phyloP scores from a whole-genome alignment of 2,329 filamentous ascomycete genomes.

The Lachnellula occidentalis region DNA sequence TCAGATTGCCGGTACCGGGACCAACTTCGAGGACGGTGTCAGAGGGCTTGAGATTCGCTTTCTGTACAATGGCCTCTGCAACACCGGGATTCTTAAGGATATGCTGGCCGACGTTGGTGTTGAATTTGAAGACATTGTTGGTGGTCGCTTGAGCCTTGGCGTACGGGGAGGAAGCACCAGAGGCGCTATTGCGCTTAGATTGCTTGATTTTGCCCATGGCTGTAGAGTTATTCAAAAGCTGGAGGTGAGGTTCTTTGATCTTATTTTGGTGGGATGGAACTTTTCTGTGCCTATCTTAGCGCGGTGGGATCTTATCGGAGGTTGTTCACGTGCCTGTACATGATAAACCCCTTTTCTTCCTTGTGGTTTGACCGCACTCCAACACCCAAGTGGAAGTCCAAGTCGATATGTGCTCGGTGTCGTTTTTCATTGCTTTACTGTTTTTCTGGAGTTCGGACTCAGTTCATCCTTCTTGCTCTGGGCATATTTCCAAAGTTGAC shows the following conservation, averaged over 20 bases:
- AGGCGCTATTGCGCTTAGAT: slow-evolving; percentile 29
- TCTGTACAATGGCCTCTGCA: slow-evolving; percentile 75
- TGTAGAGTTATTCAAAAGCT: not conserved
- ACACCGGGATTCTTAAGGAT: slow-evolving; percentile 91
- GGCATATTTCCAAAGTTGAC: too few relatives aligned
- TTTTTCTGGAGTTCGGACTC: too few relatives aligned
- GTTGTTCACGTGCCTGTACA: not conserved
- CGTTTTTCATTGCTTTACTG: too few relatives aligned
- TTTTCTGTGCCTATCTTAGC: slow-evolving; percentile 1
- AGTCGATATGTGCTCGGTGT: too few relatives aligned
- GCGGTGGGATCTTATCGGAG: not conserved
- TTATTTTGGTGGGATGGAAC: not conserved
- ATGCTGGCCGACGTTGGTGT: slow-evolving; percentile 53
- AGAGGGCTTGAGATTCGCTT: slow-evolving; percentile 84
- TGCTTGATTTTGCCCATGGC: slow-evolving; percentile 31
- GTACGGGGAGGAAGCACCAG: slow-evolving; percentile 23
- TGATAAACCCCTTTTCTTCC: not conserved
- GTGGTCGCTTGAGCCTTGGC: slow-evolving; percentile 28
- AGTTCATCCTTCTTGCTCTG: too few relatives aligned
- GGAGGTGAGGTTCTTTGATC: not conserved
- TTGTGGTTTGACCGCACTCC: not conserved
- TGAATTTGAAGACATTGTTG: slow-evolving; percentile 97
- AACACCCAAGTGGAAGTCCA: too few relatives aligned
- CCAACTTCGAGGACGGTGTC: slow-evolving; percentile 90
- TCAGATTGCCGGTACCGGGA: slow-evolving; percentile 84